Evolutionary conservation across 2,329 filamentous ascomycete genomes (phyloP), one percentile per base, ranked within the genome.

Genomic region (Didymella sp.): DNA sequence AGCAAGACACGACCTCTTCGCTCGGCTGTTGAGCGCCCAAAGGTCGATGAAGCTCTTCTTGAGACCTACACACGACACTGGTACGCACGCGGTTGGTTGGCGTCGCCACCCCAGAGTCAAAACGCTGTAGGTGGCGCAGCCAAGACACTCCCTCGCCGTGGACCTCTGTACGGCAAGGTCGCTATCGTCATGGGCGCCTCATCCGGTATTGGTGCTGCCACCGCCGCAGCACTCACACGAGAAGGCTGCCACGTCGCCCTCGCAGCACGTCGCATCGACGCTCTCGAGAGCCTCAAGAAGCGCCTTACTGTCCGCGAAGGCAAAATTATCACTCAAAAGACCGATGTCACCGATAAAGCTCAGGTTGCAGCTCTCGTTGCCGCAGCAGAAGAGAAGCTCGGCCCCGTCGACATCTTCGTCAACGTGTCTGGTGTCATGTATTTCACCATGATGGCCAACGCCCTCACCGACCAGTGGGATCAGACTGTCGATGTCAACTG

Each of bases 361-460:
- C 83, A 92, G 66, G 89, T 92, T 5, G 85, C 89, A 64, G 81
- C 82, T 0, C 85, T 94, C 3, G 80, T 93, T 59, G 75, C 77
- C 3, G 80, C 83, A 0, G 81, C 89, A 1, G 79, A 79, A 24
- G 81, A 84, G 42, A 79, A 87, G 64, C 85, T 93, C 0, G 90
- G 90, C 0, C 85, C 87, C 0, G 81, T 93, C 41, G 90, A 94
- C 71, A 90, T 93, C 48, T 83, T 94, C n/a, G 85, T 94, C 46
- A 87, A 87, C 37, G 91, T 89, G 69, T 91, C 90, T 0, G 90
- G 90, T 31, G 90, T 94, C 71, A 94, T 94, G 90, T 94, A 94
- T 79, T 94, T 87, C 77, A 93, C 90, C 51, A 87, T 93, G 87
- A 93, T 94, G 90, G 85, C 87, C 54, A 93, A 92, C 71, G 83